Base-by-base conservation (phyloP, 352 stramenopile species). In the Globisporangium cystogenes region DNA sequence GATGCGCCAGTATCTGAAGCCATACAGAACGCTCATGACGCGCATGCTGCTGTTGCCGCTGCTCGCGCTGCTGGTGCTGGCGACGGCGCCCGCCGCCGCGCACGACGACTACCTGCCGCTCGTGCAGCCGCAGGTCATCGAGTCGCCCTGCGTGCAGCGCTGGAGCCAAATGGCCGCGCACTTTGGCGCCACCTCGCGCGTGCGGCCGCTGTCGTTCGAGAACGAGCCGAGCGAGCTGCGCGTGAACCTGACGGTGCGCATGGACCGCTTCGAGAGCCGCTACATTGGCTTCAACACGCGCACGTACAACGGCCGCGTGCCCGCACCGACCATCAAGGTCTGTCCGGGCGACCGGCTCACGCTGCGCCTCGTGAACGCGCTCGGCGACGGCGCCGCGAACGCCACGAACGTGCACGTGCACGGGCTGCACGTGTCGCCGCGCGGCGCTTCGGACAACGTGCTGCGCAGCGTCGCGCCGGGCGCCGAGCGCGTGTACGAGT, bases 231-330 rank as follows among this genome's bases (percentile, higher is more conserved):
- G 74, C 55, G 68, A 76, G 57, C 56, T 90, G 29, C 57, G 69
- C 21, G 65, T 90, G 21, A 76, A 85, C 55, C 62, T 90, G 52
- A 70, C 71, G 12, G 79, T 90, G 35, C 55, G 68, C 24, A 48
- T 82, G 45, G 56, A 68, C 24, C 74, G 79, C 48, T 90, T 86
- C 62, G 79, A 81, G 53, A 87, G 76, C 57, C 60, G 72, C 44
- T 90, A 90, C 54, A 71, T 90, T 42, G 65, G 67, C 57, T 87
- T 90, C 43, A 88, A 85, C 58, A 87, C 80, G 46, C 69, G 80
- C 52, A 76, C 80, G 35, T 91, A 81, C 67, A 86, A 87, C 58
- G 77, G 75, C 33, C 62, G 59, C 12, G 64, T 91, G 37, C 80
- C 80, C 6, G 73, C 72, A 20, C 80, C 80, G 4, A 89, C 77